Evolutionary conservation across 768 basidiomycete species (phyloP), one percentile per base, ranked within the genome.

Genomic region (Panus rudis): DNA sequence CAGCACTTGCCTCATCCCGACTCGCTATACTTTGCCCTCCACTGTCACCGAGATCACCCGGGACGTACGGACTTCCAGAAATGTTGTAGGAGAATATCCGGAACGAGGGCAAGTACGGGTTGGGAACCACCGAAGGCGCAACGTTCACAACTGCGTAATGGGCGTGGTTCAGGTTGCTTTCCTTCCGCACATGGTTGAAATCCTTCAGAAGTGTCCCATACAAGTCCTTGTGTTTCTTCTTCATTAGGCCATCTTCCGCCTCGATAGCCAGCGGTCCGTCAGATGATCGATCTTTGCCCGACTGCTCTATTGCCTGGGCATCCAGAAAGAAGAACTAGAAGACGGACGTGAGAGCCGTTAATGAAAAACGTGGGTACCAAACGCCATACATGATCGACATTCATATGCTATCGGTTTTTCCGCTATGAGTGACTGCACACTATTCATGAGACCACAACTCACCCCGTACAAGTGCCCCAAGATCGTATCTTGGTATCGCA

Each of bases 401-500:
- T 91, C 85, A 84, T 84, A 61, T 91, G 83, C 80, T 84, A 46
- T 25, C 14, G 48, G 39, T n/a, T n/a, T n/a, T n/a, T 22, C 24
- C 17, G 20, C 37, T 30, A 20, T 8, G 21, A 26, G 28, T 41
- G n/a, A n/a, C n/a, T n/a, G n/a, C n/a, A n/a, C n/a, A n/a, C n/a
- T 24, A 42, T 11, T 21, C 39, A 4, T 41, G 19, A 4, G 24
- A 37, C 42, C 35, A 40, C 40, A 12, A 66, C 82, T 61, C 66
- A 87, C 88, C 60, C 85, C 90, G 51, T 71, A 92, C 24, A 92
- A 63, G 63, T 90, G 87, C 2, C 90, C 91, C 27, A 93, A 67
- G 50, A 93, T 84, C 7, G 86, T 89, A 57, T 92, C 90, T 57
- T 92, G 90, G 63, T 75, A 93, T 45, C 84, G 68, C 46, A 93